These are phyloP conservation scores for Kodamaea fungicola DNA, from an alignment of 1,139 yeast genomes.

Conservation along the genomic window DNA sequence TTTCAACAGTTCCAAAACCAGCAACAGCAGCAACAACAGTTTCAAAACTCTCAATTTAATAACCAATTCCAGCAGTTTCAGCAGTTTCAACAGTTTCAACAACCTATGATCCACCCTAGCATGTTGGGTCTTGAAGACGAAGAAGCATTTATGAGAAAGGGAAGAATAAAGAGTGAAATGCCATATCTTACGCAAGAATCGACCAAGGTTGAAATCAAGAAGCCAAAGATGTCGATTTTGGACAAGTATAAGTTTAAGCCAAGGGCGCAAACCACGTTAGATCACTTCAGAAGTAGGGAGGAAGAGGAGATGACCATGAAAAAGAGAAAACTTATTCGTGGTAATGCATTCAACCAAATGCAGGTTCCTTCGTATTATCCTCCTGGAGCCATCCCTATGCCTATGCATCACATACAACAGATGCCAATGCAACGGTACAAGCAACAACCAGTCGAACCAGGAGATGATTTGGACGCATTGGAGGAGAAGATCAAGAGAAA, in stretches of 20 bases:
- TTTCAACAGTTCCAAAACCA: neutral
- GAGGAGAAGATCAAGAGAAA: conserved; percentile 39
- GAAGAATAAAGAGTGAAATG: conserved; percentile 21
- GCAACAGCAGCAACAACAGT: neutral
- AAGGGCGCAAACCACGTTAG: conserved; percentile 25
- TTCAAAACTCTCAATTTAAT: neutral
- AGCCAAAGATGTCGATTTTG: conserved; percentile 52
- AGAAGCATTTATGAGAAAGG: conserved; percentile 33
- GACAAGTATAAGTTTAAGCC: conserved; percentile 44
- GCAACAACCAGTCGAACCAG: neutral
- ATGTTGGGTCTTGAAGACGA: conserved; percentile 15
- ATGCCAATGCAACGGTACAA: neutral
- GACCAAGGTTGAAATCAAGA: conserved; percentile 56
- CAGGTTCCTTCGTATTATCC: neutral
- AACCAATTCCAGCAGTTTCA: neutral
- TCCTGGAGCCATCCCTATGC: neutral
- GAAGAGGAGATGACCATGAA: conserved; percentile 18
- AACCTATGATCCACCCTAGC: neutral
- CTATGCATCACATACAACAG: neutral
- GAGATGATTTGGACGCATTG: conserved; percentile 37
- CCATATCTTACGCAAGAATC: conserved; percentile 8
- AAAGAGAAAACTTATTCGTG: conserved; percentile 38
- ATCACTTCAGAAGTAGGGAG: conserved; percentile 15
- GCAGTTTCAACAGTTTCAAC: neutral
- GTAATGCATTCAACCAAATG: conserved; percentile 8